Evolutionary conservation across 2,329 filamentous ascomycete genomes (phyloP).

Genomic region (Graphilbum sp.): DNA sequence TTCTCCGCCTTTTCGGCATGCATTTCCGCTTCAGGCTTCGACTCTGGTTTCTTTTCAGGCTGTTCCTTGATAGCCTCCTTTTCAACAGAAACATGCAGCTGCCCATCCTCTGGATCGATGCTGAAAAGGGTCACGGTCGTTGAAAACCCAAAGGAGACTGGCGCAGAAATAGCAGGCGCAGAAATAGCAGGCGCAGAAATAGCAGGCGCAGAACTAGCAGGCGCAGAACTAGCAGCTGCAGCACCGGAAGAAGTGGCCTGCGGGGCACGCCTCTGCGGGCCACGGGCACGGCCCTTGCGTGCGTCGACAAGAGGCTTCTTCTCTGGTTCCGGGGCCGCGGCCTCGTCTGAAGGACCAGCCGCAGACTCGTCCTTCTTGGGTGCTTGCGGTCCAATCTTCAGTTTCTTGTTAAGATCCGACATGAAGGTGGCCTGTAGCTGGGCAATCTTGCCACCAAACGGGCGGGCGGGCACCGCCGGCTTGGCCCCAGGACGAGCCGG

Average conservation of each 20-base stretch:
- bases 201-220: conserved; percentile 15
- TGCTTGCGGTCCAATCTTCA: conserved; percentile 71
- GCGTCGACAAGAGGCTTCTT: conserved; percentile 76
- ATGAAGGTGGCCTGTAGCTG: conserved; percentile 83
- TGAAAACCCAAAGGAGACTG: conserved; percentile 29
- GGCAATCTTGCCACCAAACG: conserved; percentile 73
- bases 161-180: conserved; percentile 14
- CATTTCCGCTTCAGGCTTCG: neutral
- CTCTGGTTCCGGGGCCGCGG: conserved; percentile 40
- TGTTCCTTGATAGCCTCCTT: neutral
- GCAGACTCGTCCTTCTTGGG: conserved; percentile 50
- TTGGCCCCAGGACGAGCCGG: conserved; percentile 59
- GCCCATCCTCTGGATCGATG: conserved; percentile 31
- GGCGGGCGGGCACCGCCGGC: conserved; percentile 64
- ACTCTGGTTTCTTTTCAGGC: conserved; percentile 1
- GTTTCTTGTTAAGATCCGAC: conserved; percentile 77
- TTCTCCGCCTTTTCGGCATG: neutral
- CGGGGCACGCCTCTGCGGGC: conserved; percentile 46
- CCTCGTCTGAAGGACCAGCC: conserved; percentile 28
- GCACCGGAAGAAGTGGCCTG: conserved; percentile 14
- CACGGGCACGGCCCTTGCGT: conserved; percentile 76
- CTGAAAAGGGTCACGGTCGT: conserved; percentile 32
- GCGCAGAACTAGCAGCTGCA: conserved; percentile 12
- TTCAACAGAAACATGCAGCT: neutral
- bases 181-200: conserved; percentile 12